phyloP scores from a whole-genome alignment of 2,329 filamentous ascomycete genomes.

The Aspergillus versicolor region DNA sequence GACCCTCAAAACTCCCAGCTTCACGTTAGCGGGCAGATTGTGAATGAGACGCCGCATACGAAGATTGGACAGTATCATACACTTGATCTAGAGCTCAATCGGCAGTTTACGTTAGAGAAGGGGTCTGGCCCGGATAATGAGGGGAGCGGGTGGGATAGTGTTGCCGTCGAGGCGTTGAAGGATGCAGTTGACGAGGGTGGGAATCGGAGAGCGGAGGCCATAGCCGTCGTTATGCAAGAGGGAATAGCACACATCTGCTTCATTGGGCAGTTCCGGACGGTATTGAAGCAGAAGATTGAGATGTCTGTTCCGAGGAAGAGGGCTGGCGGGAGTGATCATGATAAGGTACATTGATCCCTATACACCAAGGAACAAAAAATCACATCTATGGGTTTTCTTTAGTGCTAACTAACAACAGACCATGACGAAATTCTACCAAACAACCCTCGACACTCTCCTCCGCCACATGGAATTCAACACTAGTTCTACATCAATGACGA shows the following conservation, averaged over 20 bases:
- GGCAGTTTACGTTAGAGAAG: constrained; percentile 87
- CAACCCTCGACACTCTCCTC: constrained; percentile 70
- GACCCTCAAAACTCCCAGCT: constrained; percentile 67
- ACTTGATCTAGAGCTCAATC: constrained; percentile 79
- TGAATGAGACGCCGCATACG: constrained; percentile 66
- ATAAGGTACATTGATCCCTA: constrained; percentile 38
- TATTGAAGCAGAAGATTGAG: constrained; percentile 50
- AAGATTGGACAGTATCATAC: constrained; percentile 69
- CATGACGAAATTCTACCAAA: constrained; percentile 74
- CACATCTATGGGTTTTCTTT: background rate
- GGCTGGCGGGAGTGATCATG: constrained; percentile 48
- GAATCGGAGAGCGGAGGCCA: constrained; percentile 76
- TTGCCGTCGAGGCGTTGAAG: constrained; percentile 73
- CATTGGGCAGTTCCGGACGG: constrained; percentile 50
- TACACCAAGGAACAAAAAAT: background rate
- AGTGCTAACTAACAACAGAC: constrained; percentile 46
- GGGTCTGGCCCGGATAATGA: constrained; percentile 51
- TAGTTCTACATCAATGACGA: constrained; percentile 37
- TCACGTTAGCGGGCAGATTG: constrained; percentile 66
- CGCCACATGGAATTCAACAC: constrained; percentile 72
- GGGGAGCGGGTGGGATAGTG: constrained; percentile 76
- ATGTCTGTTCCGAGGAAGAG: constrained; percentile 49
- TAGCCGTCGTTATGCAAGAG: constrained; percentile 92
- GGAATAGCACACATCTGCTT: constrained; percentile 53
- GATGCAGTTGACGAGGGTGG: constrained; percentile 70